A percentile compares a stretch with the other conserved stretches of the same genome.
Conservation (phyloP, 2,329 filamentous ascomycete species). For the Ascocoryne sarcoides region DNA sequence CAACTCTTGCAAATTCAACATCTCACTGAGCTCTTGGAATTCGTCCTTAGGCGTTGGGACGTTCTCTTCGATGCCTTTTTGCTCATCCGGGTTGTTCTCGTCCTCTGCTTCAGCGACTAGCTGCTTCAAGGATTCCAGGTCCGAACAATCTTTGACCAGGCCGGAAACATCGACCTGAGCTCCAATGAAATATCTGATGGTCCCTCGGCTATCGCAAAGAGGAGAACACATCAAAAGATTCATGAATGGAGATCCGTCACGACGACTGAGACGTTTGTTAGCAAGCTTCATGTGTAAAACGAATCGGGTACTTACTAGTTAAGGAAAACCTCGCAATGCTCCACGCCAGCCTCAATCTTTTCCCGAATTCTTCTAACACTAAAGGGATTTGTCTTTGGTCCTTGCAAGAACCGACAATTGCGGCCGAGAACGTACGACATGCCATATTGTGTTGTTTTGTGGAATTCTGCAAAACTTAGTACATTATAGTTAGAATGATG, state of each 20-base stretch:
- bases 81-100: constrained; percentile 25
- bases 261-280: constrained; percentile 35
- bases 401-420: constrained; percentile 73
- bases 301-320: constrained; percentile 49
- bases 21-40: constrained; percentile 24
- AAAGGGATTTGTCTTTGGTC: constrained; percentile 57
- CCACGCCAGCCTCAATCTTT: constrained; percentile 52
- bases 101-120: constrained; percentile 32
- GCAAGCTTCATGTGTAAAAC: constrained; percentile 2
- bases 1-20: constrained; percentile 60
- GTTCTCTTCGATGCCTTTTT: constrained; percentile 8
- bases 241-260: constrained; percentile 59
- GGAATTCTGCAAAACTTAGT: constrained; percentile 46
- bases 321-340: constrained; percentile 65
- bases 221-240: constrained; percentile 58
- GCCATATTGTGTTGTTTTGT: constrained; percentile 66
- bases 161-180: constrained; percentile 59
- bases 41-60: background rate
- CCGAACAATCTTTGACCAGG: constrained; percentile 50
- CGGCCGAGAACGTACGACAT: constrained; percentile 64
- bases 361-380: constrained; percentile 55
- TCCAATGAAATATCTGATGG: constrained; percentile 55
- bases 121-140: constrained; percentile 47
- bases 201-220: constrained; percentile 51
- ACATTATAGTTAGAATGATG: too few relatives aligned